phyloP scores from a whole-genome alignment of 1,139 yeast genomes.

The Yamadazyma membranifaciens region DNA sequence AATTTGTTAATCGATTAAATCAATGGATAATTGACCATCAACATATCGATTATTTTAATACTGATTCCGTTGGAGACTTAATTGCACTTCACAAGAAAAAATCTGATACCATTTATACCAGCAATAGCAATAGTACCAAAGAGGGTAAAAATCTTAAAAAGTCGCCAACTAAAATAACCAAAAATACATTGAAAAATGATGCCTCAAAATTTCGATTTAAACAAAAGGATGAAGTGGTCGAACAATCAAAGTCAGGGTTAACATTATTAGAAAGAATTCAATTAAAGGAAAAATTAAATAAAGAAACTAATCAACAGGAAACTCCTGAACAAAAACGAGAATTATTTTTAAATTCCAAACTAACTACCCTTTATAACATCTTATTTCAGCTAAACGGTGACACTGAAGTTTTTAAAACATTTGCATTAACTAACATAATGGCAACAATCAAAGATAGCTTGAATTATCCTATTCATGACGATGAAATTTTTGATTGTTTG shows the following conservation, averaged over 20 bases:
- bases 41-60: slow-evolving; percentile 10
- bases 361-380: slow-evolving; percentile 36
- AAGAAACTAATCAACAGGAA: slow-evolving; percentile 14
- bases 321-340: slow-evolving; percentile 37
- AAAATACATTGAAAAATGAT: slow-evolving; percentile 25
- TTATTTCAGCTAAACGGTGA: slow-evolving; percentile 28
- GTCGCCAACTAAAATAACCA: slow-evolving; percentile 22
- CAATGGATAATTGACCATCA: slow-evolving; percentile 49
- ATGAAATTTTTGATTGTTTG: slow-evolving; percentile 32
- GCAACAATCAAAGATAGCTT: slow-evolving; percentile 36
- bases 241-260: slow-evolving; percentile 24
- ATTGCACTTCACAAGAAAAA: slow-evolving; percentile 6
- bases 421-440: slow-evolving; percentile 25
- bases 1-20: slow-evolving; percentile 59
- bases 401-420: slow-evolving; percentile 14
- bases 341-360: slow-evolving; percentile 39
- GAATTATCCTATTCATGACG: slow-evolving; percentile 28
- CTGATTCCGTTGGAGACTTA: slow-evolving; percentile 7
- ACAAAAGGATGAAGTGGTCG: slow-evolving; percentile 22
- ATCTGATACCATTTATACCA: not conserved
- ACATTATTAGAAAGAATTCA: slow-evolving; percentile 43
- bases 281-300: slow-evolving; percentile 28
- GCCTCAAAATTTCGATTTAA: slow-evolving; percentile 32
- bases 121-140: not conserved
- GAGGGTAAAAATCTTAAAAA: slow-evolving; percentile 2